Conservation (phyloP, 228 moss, liverwort and hornwort species). For the Sphagnum magellanicum region DNA sequence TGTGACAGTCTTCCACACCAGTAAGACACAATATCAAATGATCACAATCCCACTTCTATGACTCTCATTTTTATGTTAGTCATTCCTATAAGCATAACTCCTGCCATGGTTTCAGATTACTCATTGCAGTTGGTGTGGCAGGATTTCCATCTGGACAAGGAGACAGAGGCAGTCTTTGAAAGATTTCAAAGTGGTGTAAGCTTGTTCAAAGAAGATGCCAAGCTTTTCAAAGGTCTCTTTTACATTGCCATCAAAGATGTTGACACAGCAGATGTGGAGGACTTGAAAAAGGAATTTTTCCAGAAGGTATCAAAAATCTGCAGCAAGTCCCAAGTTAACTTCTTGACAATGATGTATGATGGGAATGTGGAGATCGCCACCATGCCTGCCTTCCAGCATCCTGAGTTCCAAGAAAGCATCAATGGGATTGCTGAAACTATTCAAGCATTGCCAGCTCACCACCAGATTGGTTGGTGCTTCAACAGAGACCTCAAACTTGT, state of each 20-base stretch:
- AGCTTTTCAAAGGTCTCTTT: conserved; percentile 34
- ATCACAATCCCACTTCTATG: too few species aligned
- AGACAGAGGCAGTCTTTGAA: conserved; percentile 15
- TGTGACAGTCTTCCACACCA: too few species aligned
- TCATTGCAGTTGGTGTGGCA: neutral
- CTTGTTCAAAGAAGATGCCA: conserved; percentile 21
- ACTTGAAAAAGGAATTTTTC: conserved; percentile 23
- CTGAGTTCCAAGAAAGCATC: conserved; percentile 26
- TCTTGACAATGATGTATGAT: conserved; percentile 34
- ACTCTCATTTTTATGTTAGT: too few species aligned
- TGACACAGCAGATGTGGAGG: conserved; percentile 33
- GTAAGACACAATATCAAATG: too few species aligned
- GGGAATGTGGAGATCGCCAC: conserved; percentile 28
- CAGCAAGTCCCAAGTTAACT: conserved; percentile 23
- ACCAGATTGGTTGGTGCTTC: conserved; percentile 27
- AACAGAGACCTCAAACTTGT: conserved; percentile 35
- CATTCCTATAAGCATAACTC: too few species aligned
- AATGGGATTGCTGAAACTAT: conserved; percentile 12
- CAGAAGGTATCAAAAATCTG: conserved; percentile 22
- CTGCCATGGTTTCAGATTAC: too few species aligned
- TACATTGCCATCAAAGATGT: conserved; percentile 42
- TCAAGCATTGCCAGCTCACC: conserved; percentile 1
- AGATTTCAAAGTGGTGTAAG: conserved; percentile 16
- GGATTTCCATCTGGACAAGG: conserved; percentile 17
- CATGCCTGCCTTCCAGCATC: conserved; percentile 33